Base-by-base conservation (phyloP, 805 yeast species). In the Ogataea philodendri region DNA sequence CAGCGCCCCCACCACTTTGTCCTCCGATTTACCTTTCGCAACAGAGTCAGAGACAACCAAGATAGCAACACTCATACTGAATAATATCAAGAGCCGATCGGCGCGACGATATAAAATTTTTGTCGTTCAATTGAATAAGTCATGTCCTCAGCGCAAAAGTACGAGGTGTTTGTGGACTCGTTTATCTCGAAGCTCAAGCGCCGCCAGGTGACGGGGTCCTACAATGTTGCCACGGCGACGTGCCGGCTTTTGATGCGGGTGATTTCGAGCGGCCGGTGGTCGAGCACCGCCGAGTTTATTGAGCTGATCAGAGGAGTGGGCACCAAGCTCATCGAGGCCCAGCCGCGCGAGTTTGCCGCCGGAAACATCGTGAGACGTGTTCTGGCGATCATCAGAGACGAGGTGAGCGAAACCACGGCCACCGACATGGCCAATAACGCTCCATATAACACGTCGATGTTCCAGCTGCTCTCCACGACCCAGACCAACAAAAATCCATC, bases 311-410 rank as follows among this genome's bases (percentile, higher is more conserved):
- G 94, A 50, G 67, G 69, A 37, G 75, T 89, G 13, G 98, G 97
- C 7, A 66, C 66, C 24, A 63, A 72, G 20, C 63, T 93, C 30
- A 76, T 77, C 23, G 74, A 71, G 15, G 95, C 97, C 3, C 93
- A 85, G 54, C 97, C 97, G 6, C 74, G 86, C 45, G 95, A 89
- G 51, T 80, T 88, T 48, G 75, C 88, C 3, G 77, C 89, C 37
- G 97, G 97, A 7, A 93, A 93, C 58, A 81, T 93, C 23, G 83
- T 90, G 11, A 75, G 97, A 57, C 73, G 98, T 55, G 89, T 90
- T 1, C 66, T 93, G 45, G 88, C 95, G 1, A 65, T 85, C 36
- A 78, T 90, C 32, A 70, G 97, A 50, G 97, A 93, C 49, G 96
- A 89, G 57, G 74, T 81, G 19, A 86, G 75, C 42, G 79, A 76